Evolutionary conservation across 2,329 filamentous ascomycete species (phyloP), one percentile per base, ranked within the genome.

Genomic region (Penicillium digitatum): DNA sequence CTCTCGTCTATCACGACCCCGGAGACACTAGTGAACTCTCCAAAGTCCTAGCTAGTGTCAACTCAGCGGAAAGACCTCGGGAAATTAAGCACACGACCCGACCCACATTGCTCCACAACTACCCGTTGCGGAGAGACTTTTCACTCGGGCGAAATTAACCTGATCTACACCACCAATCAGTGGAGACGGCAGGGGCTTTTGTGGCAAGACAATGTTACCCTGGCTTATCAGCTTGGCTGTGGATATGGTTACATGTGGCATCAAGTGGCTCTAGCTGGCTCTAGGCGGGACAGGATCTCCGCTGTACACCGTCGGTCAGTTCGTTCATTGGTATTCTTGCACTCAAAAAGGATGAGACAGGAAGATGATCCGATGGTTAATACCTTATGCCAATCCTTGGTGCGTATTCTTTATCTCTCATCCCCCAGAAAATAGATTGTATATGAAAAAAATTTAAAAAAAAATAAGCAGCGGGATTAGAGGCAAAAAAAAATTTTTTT

Each of bases 201-300:
- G 38, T 40, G 47, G 31, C 48, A 27, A 55, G 44, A 49, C 46
- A 57, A 48, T 49, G 37, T 14, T 38, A 53, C 48, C 22, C 7
- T 20, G 31, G 49, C 24, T 44, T 58, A 54, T 51, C 48, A 51
- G 46, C 26, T 42, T 54, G 26, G 53, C 38, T 44, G 24, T 42
- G 16, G 22, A 34, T 43, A 16, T 48, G 58, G 58, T 58, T 60
- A 60, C 58, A 58, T 59, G 44, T 48, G 52, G 48, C 48, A 24
- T 24, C 38, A 22, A 24, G 3, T 43, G 24, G 37, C 35, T 42
- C 26, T 31, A 24, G 29, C 8, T 40, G 38, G 37, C 8, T 38
- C 47, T 38, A 43, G 40, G 47, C 55, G 49, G 52, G 49, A 61
- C 55, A 52, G 57, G 43, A 49, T 27, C 54, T 52, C 51, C 51